A percentile compares a stretch with the other conserved stretches of the same genome.
phyloP scores from a whole-genome alignment of 805 yeast genomes.

The Nakazawaea wickerhamii region DNA sequence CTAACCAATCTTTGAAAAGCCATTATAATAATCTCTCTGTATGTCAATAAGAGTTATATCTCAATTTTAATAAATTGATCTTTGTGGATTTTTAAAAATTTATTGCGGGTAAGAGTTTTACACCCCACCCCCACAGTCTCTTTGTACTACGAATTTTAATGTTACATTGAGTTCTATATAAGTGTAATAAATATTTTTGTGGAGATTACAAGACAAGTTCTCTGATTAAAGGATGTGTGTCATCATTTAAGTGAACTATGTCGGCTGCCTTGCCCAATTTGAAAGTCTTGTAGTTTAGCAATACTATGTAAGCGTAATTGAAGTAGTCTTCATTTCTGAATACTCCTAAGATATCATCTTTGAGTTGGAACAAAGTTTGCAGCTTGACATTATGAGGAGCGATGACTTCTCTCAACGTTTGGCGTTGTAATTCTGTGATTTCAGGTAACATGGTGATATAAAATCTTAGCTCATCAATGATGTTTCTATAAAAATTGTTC shows the following conservation, averaged over 20 bases:
- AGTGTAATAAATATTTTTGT: no score
- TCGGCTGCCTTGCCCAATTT: background rate
- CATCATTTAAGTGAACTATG: background rate
- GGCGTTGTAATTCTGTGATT: background rate
- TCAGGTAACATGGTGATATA: background rate
- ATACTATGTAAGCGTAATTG: slow-evolving; percentile 2
- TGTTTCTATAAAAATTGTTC: slow-evolving; percentile 59
- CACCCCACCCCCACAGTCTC: no score
- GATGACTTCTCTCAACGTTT: background rate
- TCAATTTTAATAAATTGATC: no score
- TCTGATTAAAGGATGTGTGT: slow-evolving; percentile 3
- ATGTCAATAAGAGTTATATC: no score
- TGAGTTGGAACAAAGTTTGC: background rate
- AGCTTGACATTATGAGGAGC: background rate
- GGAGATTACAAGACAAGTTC: background rate
- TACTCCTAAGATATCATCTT: slow-evolving; percentile 6
- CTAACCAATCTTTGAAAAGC: slow-evolving; percentile 30
- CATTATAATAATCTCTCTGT: slow-evolving; percentile 6
- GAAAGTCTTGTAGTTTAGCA: background rate
- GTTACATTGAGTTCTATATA: no score
- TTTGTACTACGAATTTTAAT: no score
- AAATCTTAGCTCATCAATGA: slow-evolving; percentile 21
- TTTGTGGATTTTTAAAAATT: no score
- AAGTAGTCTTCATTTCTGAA: slow-evolving; percentile 9
- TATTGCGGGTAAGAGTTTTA: no score